These are phyloP conservation scores for Hirschioporus abietinus DNA, from an alignment of 768 basidiomycete genomes.

Conservation along the genomic window DNA sequence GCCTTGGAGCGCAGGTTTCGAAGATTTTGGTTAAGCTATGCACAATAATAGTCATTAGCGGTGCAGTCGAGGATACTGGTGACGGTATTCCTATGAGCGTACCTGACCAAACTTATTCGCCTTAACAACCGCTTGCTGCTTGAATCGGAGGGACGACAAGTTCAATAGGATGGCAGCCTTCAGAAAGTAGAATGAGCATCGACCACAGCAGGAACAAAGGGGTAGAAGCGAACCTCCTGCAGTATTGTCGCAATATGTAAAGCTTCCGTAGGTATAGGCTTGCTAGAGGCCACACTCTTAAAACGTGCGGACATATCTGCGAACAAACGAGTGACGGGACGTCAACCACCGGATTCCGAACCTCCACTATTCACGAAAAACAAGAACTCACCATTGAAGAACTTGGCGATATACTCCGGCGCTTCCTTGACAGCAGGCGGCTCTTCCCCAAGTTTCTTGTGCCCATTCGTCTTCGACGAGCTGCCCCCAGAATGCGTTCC, in stretches of 20 bases:
- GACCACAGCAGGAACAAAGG: no score
- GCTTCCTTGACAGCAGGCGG: conserved; percentile 59
- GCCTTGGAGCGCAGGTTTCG: conserved; percentile 57
- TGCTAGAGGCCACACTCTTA: conserved; percentile 32
- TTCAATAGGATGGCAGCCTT: conserved; percentile 73
- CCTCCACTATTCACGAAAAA: no score
- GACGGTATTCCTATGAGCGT: no score
- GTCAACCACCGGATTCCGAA: no score
- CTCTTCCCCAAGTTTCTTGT: conserved; percentile 67
- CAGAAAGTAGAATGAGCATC: neutral
- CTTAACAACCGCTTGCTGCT: conserved; percentile 61
- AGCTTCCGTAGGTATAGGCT: conserved; percentile 43
- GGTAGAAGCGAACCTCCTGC: conserved; percentile 74
- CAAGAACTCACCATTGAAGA: conserved; percentile 57
- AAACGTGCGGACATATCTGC: conserved; percentile 56
- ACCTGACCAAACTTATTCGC: conserved; percentile 67
- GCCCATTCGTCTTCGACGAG: conserved; percentile 29
- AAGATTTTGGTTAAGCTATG: conserved; percentile 62
- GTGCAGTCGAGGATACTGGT: no score
- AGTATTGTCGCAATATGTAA: conserved; percentile 69
- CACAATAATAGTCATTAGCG: no score
- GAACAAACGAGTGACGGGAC: no score
- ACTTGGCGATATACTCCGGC: conserved; percentile 45
- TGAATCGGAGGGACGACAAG: conserved; percentile 72
- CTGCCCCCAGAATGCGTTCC: conserved; percentile 18